Evolutionary conservation across 202 grass and related monocot species (phyloP).

Genomic region (Carex arenaria): DNA sequence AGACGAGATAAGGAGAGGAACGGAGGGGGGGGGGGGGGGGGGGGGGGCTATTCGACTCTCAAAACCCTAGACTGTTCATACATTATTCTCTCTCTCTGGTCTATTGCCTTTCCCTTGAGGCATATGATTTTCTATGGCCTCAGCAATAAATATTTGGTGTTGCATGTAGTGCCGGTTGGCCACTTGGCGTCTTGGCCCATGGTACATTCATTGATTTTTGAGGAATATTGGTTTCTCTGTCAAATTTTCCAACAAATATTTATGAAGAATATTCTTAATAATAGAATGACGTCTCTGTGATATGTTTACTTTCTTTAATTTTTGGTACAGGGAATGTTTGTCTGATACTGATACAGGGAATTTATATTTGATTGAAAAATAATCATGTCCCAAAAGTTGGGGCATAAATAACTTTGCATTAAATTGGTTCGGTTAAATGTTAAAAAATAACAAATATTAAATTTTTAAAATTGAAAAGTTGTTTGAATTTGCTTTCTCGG

Average conservation of each 20-base stretch:
- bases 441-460: neutral
- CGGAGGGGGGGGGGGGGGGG: too few relatives aligned
- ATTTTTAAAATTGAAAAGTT: neutral
- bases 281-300: neutral
- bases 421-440: neutral
- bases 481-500: neutral
- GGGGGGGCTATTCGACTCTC: too few relatives aligned
- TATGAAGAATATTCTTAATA: neutral
- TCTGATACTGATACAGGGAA: neutral
- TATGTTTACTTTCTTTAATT: neutral
- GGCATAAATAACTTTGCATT: neutral
- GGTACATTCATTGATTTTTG: neutral
- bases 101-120: neutral
- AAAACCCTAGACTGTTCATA: neutral
- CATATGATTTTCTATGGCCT: neutral
- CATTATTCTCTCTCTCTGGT: neutral
- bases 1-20: too few relatives aligned
- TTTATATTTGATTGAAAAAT: neutral
- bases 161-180: neutral
- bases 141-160: neutral
- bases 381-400: neutral
- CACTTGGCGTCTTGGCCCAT: too few relatives aligned
- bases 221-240: neutral
- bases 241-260: neutral
- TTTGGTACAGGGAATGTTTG: neutral